phyloP scores from a whole-genome alignment of 768 basidiomycete genomes.

The Auriscalpium orientale region DNA sequence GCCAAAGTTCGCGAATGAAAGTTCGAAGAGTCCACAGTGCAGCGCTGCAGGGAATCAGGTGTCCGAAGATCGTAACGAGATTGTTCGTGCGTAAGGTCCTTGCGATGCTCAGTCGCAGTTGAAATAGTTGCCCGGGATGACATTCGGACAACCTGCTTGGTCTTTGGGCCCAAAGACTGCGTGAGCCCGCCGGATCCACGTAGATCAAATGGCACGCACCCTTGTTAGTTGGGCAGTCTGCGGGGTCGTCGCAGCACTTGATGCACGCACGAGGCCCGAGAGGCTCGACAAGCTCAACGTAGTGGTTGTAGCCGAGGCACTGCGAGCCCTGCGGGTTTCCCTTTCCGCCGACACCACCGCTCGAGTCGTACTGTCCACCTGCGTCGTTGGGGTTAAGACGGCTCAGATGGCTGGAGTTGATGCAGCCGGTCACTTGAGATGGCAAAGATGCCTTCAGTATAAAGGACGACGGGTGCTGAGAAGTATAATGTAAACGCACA shows the following conservation, averaged over 20 bases:
- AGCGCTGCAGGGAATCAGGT: background rate
- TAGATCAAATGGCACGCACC: slow-evolving; percentile 24
- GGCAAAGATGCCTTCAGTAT: background rate
- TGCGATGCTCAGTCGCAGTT: slow-evolving; percentile 31
- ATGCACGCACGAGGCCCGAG: slow-evolving; percentile 45
- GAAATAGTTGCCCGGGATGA: slow-evolving; percentile 49
- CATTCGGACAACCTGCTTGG: slow-evolving; percentile 42
- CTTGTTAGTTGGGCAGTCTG: slow-evolving; percentile 45
- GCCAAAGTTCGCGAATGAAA: background rate
- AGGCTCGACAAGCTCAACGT: slow-evolving; percentile 53
- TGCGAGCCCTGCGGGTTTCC: slow-evolving; percentile 47
- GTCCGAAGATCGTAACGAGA: background rate
- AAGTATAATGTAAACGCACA: slow-evolving; percentile 24
- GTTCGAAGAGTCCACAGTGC: too few relatives aligned
- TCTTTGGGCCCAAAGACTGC: too few relatives aligned
- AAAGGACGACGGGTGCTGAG: background rate
- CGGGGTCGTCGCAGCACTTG: slow-evolving; percentile 46
- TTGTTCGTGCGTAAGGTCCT: background rate
- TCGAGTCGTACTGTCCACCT: slow-evolving; percentile 55
- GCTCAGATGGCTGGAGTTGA: slow-evolving; percentile 34
- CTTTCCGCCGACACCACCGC: slow-evolving; percentile 40
- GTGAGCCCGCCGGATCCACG: background rate
- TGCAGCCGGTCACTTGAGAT: slow-evolving; percentile 47
- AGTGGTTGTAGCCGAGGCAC: slow-evolving; percentile 52
- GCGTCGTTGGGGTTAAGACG: slow-evolving; percentile 39